Evolutionary conservation across 2,329 filamentous ascomycete species (phyloP).

Genomic region (Scytalidium lignicola): DNA sequence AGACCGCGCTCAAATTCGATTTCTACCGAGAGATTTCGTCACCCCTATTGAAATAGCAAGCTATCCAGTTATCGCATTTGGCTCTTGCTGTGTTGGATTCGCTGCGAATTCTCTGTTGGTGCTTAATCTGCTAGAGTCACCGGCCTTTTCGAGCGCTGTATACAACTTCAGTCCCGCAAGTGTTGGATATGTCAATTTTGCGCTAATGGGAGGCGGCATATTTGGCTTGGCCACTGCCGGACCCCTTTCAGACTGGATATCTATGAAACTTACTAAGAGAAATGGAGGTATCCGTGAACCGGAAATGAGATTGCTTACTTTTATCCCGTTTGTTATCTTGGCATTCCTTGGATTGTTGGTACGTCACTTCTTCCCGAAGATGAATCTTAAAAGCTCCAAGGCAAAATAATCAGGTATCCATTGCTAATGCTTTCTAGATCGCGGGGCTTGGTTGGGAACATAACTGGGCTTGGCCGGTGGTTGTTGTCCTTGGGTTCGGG

Average conservation of each 20-base stretch:
- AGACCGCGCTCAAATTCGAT: conserved; percentile 16
- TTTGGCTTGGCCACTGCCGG: conserved; percentile 44
- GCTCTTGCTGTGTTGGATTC: conserved; percentile 56
- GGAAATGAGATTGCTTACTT: conserved; percentile 32
- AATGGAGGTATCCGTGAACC: conserved; percentile 26
- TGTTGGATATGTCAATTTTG: conserved; percentile 45
- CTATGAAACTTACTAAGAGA: conserved; percentile 25
- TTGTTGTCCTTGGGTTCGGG: conserved; percentile 46
- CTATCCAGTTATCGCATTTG: conserved; percentile 57
- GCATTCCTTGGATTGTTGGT: conserved; percentile 50
- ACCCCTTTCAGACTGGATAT: conserved; percentile 35
- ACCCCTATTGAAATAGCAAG: conserved; percentile 24
- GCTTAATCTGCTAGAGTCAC: conserved; percentile 53
- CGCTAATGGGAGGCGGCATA: conserved; percentile 42
- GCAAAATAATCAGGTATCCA: too few relatives aligned
- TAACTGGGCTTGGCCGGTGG: conserved; percentile 43
- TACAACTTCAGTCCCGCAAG: conserved; percentile 33
- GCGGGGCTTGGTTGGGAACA: conserved; percentile 45
- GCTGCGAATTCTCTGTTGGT: conserved; percentile 43
- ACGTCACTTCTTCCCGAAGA: conserved; percentile 48
- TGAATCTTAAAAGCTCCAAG: too few relatives aligned
- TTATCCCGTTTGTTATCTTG: conserved; percentile 30
- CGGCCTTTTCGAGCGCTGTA: conserved; percentile 26
- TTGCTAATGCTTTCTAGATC: conserved; percentile 17
- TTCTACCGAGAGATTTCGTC: conserved; percentile 31